These are phyloP conservation scores for Wickerhamiella australiensis DNA, from an alignment of 805 yeast species.

Conservation along the genomic window DNA sequence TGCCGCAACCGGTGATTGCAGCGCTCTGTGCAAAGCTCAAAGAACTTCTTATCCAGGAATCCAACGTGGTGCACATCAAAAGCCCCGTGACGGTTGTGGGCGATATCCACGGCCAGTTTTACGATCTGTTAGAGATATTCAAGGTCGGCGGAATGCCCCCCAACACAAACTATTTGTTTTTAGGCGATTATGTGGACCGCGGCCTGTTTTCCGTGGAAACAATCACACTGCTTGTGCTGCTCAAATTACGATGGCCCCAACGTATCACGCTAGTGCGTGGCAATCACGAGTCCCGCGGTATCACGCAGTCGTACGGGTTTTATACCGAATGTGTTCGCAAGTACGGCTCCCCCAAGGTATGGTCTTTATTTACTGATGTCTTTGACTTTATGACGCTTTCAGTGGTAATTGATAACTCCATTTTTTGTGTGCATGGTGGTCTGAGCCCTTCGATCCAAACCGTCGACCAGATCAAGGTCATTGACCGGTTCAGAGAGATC, in stretches of 20 bases:
- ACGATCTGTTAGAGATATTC: slow-evolving; percentile 84
- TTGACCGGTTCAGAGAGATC: slow-evolving; percentile 85
- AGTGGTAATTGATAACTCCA: slow-evolving; percentile 77
- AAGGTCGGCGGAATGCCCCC: slow-evolving; percentile 90
- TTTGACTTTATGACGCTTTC: slow-evolving; percentile 84
- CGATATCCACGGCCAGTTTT: slow-evolving; percentile 95
- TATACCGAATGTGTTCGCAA: slow-evolving; percentile 88
- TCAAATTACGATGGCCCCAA: slow-evolving; percentile 78
- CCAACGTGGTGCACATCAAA: slow-evolving; percentile 72
- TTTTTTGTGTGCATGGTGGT: slow-evolving; percentile 96
- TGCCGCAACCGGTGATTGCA: slow-evolving; percentile 58
- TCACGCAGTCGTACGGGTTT: slow-evolving; percentile 94
- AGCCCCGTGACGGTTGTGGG: slow-evolving; percentile 95
- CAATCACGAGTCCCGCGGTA: slow-evolving; percentile 92
- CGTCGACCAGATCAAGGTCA: slow-evolving; percentile 77
- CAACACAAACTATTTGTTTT: slow-evolving; percentile 78
- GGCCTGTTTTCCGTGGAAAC: slow-evolving; percentile 93
- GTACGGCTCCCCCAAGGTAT: slow-evolving; percentile 68
- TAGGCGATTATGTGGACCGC: slow-evolving; percentile 94
- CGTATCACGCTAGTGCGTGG: slow-evolving; percentile 79
- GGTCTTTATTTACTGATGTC: slow-evolving; percentile 82
- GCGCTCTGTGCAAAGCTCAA: slow-evolving; percentile 72
- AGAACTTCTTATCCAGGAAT: slow-evolving; percentile 63
- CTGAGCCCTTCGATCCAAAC: slow-evolving; percentile 90
- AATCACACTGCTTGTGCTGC: slow-evolving; percentile 63